These are phyloP conservation scores for Claviceps arundinis DNA, from an alignment of 2,329 filamentous ascomycete species.

Conservation along the genomic window DNA sequence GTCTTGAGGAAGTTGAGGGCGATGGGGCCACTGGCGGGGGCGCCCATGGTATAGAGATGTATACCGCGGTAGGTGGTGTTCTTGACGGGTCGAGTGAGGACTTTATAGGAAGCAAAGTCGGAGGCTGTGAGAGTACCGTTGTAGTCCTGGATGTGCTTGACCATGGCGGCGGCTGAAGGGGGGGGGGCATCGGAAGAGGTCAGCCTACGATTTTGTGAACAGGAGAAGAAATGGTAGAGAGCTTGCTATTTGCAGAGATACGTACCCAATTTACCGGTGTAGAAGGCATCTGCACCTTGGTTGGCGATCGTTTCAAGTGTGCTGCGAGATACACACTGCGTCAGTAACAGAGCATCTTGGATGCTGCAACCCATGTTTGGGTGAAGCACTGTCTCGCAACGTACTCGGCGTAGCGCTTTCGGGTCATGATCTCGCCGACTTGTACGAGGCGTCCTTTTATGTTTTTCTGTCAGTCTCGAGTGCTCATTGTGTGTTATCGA, in stretches of 20 bases:
- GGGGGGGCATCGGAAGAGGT: not conserved
- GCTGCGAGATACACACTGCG: slow-evolving; percentile 10
- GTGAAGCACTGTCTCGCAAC: slow-evolving; percentile 7
- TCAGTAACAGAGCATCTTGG: not conserved
- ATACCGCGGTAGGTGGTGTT: slow-evolving; percentile 56
- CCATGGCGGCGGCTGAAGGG: slow-evolving; percentile 58
- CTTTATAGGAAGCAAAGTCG: slow-evolving; percentile 61
- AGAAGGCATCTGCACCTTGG: slow-evolving; percentile 61
- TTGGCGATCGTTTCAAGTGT: slow-evolving; percentile 67
- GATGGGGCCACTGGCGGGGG: slow-evolving; percentile 68
- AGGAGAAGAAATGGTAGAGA: not conserved
- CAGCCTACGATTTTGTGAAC: slow-evolving; percentile 4
- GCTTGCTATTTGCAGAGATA: not conserved
- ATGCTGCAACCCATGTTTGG: not conserved
- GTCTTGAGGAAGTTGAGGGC: slow-evolving; percentile 67
- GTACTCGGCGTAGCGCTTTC: slow-evolving; percentile 59
- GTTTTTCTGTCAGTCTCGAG: slow-evolving; percentile 1
- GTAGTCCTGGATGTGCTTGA: slow-evolving; percentile 49
- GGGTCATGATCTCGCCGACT: slow-evolving; percentile 65
- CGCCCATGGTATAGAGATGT: slow-evolving; percentile 54
- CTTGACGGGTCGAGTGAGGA: slow-evolving; percentile 50
- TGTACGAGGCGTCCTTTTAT: slow-evolving; percentile 45
- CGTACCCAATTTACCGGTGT: slow-evolving; percentile 51
- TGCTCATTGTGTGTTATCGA: not conserved
- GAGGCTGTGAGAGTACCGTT: slow-evolving; percentile 79